phyloP scores from a whole-genome alignment of 2,329 filamentous ascomycete species.

The Exophiala dermatitidis region DNA sequence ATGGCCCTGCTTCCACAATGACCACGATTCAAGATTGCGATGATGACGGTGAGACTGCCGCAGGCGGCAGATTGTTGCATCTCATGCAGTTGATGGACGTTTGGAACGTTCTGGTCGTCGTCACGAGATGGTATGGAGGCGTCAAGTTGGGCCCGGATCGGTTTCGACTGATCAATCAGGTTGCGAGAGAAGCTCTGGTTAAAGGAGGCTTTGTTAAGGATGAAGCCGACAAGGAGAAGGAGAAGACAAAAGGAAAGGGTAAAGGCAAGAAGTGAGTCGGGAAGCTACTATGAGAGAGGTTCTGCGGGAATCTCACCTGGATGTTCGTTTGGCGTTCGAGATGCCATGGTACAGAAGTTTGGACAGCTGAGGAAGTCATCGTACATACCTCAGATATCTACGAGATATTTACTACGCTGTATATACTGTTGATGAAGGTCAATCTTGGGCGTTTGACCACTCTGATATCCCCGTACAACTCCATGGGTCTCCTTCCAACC shows the following conservation, averaged over 20 bases:
- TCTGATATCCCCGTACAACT: too few relatives aligned
- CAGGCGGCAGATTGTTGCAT: conserved; percentile 75
- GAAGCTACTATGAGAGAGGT: background rate
- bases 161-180: conserved; percentile 83
- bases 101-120: conserved; percentile 87
- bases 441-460: too few relatives aligned
- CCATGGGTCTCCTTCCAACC: too few relatives aligned
- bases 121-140: conserved; percentile 92
- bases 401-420: too few relatives aligned
- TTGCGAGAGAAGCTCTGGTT: conserved; percentile 75
- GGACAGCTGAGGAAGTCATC: too few relatives aligned
- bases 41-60: conserved; percentile 91
- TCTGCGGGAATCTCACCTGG: too few relatives aligned
- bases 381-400: too few relatives aligned
- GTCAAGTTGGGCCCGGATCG: conserved; percentile 79
- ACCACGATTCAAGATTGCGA: conserved; percentile 76
- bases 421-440: too few relatives aligned
- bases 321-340: too few relatives aligned
- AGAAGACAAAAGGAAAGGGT: conserved; percentile 24
- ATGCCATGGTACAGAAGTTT: too few relatives aligned
- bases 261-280: conserved; percentile 15
- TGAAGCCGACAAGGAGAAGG: conserved; percentile 31
- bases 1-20: conserved; percentile 26
- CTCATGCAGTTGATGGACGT: conserved; percentile 91
- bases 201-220: conserved; percentile 63